Percentiles rank a stretch among this genome's conserved stretches.
Conservation (phyloP, 129 eudicot species). For the Escallonia herrerae region DNA sequence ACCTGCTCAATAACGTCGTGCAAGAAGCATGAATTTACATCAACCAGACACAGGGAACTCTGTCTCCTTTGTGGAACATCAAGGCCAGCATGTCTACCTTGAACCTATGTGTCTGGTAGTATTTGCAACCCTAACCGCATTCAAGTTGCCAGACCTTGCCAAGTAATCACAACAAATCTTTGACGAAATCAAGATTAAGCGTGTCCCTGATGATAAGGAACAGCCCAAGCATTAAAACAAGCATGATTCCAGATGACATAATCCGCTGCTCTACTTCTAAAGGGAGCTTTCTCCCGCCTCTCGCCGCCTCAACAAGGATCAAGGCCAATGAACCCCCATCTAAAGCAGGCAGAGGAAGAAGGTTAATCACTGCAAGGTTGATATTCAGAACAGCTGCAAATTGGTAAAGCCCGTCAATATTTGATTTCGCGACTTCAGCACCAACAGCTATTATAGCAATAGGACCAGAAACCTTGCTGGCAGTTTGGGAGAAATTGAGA, state of each 20-base stretch:
- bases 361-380: constrained; percentile 88
- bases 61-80: not conserved
- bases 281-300: constrained; percentile 77
- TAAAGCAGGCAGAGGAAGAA: constrained; percentile 87
- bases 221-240: constrained; percentile 65
- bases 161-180: constrained; percentile 50
- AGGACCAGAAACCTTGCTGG: constrained; percentile 89
- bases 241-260: constrained; percentile 84
- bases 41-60: constrained; percentile 1
- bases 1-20: not conserved
- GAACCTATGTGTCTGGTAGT: not conserved
- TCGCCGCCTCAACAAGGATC: constrained; percentile 65
- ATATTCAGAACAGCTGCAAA: constrained; percentile 86
- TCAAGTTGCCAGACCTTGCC: not conserved
- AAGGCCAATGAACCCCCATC: constrained; percentile 91
- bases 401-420: constrained; percentile 66
- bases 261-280: constrained; percentile 75
- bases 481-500: constrained; percentile 67
- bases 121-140: not conserved
- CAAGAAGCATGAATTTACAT: constrained; percentile 1
- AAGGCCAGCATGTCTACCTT: not conserved
- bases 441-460: constrained; percentile 94
- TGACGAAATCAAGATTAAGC: constrained; percentile 71
- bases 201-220: constrained; percentile 84
- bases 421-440: constrained; percentile 91